Conservation (phyloP, 176 grass and related monocot genomes). For the Zoysia pacifica region DNA sequence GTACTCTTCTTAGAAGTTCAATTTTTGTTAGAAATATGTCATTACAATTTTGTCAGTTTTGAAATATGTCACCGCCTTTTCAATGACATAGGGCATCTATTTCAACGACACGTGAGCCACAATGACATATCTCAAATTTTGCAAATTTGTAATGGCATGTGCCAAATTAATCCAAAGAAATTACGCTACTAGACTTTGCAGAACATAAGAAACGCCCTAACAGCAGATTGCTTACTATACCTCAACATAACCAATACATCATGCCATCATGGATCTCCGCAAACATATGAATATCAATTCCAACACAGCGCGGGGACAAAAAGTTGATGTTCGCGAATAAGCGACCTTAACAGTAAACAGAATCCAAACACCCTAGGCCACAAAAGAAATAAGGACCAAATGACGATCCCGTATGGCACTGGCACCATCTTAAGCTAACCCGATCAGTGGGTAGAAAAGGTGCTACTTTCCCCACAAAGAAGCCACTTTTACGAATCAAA, state of each 20-base stretch:
- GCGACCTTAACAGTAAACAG: not conserved
- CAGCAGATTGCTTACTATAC: not conserved
- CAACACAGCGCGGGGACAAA: not conserved
- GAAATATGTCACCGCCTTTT: no score
- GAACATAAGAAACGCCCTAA: not conserved
- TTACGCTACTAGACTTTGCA: not conserved
- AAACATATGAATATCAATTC: conserved; percentile 1
- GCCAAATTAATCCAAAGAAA: not conserved
- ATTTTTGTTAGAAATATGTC: not conserved
- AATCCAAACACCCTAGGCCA: conserved; percentile 5
- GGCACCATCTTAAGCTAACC: conserved; percentile 32
- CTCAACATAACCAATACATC: conserved; percentile 1
- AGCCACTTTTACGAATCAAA: conserved; percentile 42
- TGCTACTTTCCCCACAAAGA: conserved; percentile 34
- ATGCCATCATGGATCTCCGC: not conserved
- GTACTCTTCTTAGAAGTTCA: not conserved
- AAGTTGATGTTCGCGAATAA: not conserved
- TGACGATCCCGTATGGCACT: conserved; percentile 22
- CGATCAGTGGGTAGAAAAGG: conserved; percentile 33
- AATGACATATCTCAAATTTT: no score
- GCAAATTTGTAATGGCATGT: no score
- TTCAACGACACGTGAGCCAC: no score
- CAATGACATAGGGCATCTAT: no score
- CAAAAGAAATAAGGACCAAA: not conserved
- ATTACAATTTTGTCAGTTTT: no score